A percentile compares a stretch with the other conserved stretches of the same genome.
Conservation (phyloP, 2,329 filamentous ascomycete species). For the Diaporthe citriasiana region DNA sequence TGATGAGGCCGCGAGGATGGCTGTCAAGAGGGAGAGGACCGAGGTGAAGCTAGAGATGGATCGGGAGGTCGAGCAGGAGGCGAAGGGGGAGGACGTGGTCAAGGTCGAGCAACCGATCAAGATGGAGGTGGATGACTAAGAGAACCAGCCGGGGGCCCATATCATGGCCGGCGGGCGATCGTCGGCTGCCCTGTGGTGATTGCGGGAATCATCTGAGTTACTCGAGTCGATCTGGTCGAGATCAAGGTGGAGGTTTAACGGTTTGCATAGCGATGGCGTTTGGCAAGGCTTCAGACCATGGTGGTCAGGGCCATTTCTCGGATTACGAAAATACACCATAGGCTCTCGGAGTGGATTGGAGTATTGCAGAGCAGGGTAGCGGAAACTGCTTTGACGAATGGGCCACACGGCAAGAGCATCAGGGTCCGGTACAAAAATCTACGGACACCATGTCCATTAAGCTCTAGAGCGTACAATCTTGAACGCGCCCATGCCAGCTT, state of each 20-base stretch:
- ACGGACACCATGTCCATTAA: conserved; percentile 37
- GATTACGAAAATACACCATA: background rate
- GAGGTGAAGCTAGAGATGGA: conserved; percentile 63
- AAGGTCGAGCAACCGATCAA: conserved; percentile 49
- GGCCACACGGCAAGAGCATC: background rate
- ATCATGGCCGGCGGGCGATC: conserved; percentile 3
- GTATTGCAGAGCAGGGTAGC: background rate
- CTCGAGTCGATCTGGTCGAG: conserved; percentile 28
- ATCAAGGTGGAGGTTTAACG: background rate
- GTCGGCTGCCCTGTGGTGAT: conserved; percentile 6
- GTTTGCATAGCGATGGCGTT: conserved; percentile 45
- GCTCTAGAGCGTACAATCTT: conserved; percentile 39
- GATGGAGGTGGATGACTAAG: conserved; percentile 66
- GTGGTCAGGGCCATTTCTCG: background rate
- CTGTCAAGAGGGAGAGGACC: conserved; percentile 50
- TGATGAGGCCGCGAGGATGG: conserved; percentile 54
- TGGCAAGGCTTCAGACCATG: background rate
- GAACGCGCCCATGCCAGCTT: background rate
- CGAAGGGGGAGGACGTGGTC: conserved; percentile 53
- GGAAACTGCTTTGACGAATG: background rate
- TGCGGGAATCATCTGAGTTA: conserved; percentile 13
- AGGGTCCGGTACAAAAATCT: conserved; percentile 33
- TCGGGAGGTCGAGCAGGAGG: conserved; percentile 61
- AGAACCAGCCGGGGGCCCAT: conserved; percentile 15
- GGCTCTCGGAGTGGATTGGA: background rate